Base-by-base conservation (phyloP, 176 grass and related monocot species). In the Paspalum notatum region DNA sequence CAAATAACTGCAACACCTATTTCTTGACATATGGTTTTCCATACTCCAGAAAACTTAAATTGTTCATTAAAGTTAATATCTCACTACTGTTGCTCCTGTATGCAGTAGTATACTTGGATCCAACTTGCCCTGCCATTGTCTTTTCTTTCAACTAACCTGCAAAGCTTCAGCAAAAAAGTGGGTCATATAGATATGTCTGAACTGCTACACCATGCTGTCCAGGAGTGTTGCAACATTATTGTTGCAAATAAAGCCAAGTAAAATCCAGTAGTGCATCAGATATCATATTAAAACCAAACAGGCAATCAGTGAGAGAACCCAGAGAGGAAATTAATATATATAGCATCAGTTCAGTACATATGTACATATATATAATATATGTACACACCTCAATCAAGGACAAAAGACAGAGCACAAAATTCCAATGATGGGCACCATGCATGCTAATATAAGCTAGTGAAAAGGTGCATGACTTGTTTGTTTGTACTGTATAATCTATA, bases 341-440 rank as follows among this genome's bases (percentile, higher is more conserved):
- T n/a, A n/a, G n/a, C n/a, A n/a, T 10, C 12, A 69, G n/a, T 26
- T 48, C 66, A 26, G 44, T 48, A 70, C 67, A 70, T 25, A 3
- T 59, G 22, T 25, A 26, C 10, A 4, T 27, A 62, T 5, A 2
- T 48, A 70, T 71, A 32, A 32, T 32, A 32, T 3, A 32, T 3
- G 3, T 3, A 2, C 32, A 32, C 32, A 32, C 32, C 24, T 27
- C 68, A 71, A 71, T 50, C 13, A 49, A 24, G 67, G 68, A 50
- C 45, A 71, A 71, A 50, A 45, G 68, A 71, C 45, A 71, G 68
- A 71, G 68, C 45, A 50, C 22, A 71, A 50, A 47, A 25, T 32
- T 71, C 46, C 68, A 71, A 71, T 71, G 14, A 2, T 16, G 24
- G 44, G 6, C 67, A 16, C 67, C 67, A 27, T 49, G 39, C 9